Evolutionary conservation across 1,284 basidiomycete genomes (phyloP).

Genomic region (Kwoniella shivajii): DNA sequence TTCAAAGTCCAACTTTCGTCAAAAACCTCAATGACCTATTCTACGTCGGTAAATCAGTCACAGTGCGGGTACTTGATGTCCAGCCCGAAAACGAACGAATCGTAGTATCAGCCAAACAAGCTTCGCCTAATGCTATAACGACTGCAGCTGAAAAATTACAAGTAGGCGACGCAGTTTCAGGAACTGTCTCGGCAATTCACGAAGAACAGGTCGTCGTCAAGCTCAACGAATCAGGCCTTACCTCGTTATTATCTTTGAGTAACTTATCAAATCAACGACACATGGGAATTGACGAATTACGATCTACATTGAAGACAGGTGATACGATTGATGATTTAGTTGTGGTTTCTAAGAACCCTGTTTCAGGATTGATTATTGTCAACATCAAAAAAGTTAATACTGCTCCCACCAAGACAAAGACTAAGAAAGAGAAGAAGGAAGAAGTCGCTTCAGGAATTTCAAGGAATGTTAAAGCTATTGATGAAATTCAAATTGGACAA

Average conservation of each 20-base stretch:
- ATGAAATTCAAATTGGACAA: slow-evolving; percentile 70
- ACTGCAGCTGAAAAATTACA: slow-evolving; percentile 70
- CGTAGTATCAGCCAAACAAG: slow-evolving; percentile 85
- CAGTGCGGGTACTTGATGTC: slow-evolving; percentile 79
- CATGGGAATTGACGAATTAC: slow-evolving; percentile 70
- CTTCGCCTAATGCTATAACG: slow-evolving; percentile 58
- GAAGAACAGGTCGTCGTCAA: slow-evolving; percentile 77
- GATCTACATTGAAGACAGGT: slow-evolving; percentile 67
- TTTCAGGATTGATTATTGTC: slow-evolving; percentile 85
- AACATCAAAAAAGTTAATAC: slow-evolving; percentile 58
- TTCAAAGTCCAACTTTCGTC: slow-evolving; percentile 64
- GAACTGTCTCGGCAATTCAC: slow-evolving; percentile 74
- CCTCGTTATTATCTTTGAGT: slow-evolving; percentile 80
- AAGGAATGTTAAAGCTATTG: slow-evolving; percentile 61
- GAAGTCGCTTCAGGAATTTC: slow-evolving; percentile 59
- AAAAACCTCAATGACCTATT: slow-evolving; percentile 70
- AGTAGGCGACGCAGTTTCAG: slow-evolving; percentile 73
- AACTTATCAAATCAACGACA: slow-evolving; percentile 82
- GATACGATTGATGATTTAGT: slow-evolving; percentile 76
- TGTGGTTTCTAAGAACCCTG: slow-evolving; percentile 85
- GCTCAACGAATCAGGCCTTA: slow-evolving; percentile 69
- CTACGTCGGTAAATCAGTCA: slow-evolving; percentile 77
- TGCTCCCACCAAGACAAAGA: slow-evolving; percentile 6
- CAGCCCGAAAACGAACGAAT: slow-evolving; percentile 68
- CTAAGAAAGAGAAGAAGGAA: slow-evolving; percentile 24